Base-by-base conservation (phyloP, 257 asterid species). In the Petunia axillaris region DNA sequence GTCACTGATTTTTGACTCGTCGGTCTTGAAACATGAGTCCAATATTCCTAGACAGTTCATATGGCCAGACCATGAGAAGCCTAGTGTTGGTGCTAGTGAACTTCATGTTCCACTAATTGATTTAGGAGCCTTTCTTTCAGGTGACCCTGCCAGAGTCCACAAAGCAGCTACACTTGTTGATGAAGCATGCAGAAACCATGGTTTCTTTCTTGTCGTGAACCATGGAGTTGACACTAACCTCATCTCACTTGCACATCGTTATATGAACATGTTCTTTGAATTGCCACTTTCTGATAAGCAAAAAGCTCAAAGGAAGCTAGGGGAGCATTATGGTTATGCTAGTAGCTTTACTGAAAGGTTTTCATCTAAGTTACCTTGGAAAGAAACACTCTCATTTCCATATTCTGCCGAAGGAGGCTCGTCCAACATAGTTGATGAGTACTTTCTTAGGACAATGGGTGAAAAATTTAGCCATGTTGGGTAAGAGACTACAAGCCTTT, bases 1-100 rank as follows among this genome's bases (percentile, higher is more conserved):
- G 1, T 1, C 67, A 37, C 9, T 65, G 8, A 70, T 64, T 79
- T 79, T 79, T 40, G 82, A 79, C 8, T 53, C 82, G 6, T 64
- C 82, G 1, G 53, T 65, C 36, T 52, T 79, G 16, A 68, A 64
- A 53, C 25, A 65, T 66, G 64, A 79, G 10, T 65, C 15, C n/a
- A 79, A 66, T 25, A 79, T 79, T 25, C 82, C 82, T 5, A 53
- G 64, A 39, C 76, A 79, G 25, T 79, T 79, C 76, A 40, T 79
- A 66, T 79, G 82, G 82, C 82, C 77, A 6, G 77, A 79, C 16
- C 39, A 79, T 15, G 77, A 79, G 76, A 79, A 79, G 57, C 82
- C 77, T n/a, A 4, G 77, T 70, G 2, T 1, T 14, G n/a, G 2
- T 16, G 76, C 40, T 5, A 66, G 35, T 16, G 64, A 65, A 52